phyloP scores from a whole-genome alignment of 495 filamentous ascomycete genomes.

The Xylaria curta region DNA sequence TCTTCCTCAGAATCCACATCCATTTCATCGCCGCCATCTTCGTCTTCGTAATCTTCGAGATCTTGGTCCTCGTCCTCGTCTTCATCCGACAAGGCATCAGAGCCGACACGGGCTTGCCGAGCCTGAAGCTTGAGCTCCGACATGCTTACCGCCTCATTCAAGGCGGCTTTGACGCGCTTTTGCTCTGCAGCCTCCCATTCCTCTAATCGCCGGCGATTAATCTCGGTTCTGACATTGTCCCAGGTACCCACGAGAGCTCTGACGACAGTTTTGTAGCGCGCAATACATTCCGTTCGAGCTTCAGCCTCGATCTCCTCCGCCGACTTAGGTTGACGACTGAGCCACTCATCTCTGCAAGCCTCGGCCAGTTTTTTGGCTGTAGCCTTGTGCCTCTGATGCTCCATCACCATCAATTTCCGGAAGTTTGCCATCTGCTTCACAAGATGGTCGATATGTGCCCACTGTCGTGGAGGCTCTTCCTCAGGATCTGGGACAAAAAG shows the following conservation, averaged over 20 bases:
- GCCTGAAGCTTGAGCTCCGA: conserved; percentile 64
- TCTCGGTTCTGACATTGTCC: conserved; percentile 76
- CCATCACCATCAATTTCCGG: conserved; percentile 74
- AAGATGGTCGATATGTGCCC: conserved; percentile 84
- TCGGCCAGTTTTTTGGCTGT: conserved; percentile 71
- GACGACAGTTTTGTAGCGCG: conserved; percentile 68
- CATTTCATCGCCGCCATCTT: conserved; percentile 57
- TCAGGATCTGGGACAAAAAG: conserved; percentile 79
- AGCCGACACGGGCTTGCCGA: conserved; percentile 51
- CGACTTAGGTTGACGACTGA: conserved; percentile 69
- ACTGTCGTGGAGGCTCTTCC: conserved; percentile 75
- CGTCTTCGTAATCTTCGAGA: conserved; percentile 57
- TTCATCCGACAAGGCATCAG: conserved; percentile 63
- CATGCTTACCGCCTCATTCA: conserved; percentile 83
- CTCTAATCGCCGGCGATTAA: conserved; percentile 72
- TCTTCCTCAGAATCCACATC: conserved; percentile 68
- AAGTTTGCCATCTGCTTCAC: conserved; percentile 82
- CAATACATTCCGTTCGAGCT: conserved; percentile 55
- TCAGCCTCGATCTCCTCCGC: conserved; percentile 71
- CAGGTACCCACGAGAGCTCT: conserved; percentile 77
- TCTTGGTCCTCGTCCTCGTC: conserved; percentile 44
- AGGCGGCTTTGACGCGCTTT: conserved; percentile 75
- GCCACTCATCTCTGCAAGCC: conserved; percentile 66
- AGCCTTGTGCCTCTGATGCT: conserved; percentile 72
- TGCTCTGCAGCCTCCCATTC: conserved; percentile 89